phyloP scores from a whole-genome alignment of 805 yeast genomes.

The Kodamaea lidongshanica region DNA sequence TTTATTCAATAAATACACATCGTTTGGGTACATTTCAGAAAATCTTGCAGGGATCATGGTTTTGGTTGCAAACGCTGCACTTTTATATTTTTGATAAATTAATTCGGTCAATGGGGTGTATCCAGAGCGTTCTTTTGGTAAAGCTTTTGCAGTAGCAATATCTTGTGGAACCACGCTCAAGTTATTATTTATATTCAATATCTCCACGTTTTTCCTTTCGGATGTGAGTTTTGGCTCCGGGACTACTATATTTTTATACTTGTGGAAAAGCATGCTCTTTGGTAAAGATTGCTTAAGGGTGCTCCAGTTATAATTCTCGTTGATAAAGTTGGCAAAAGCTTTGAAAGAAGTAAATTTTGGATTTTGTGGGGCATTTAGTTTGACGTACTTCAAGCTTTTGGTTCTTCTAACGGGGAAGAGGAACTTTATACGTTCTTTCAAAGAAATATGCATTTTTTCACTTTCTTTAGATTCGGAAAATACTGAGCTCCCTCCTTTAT shows the following conservation, averaged over 20 bases:
- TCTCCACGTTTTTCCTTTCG: neutral
- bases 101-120: conserved; percentile 14
- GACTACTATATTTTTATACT: conserved; percentile 14
- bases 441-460: conserved; percentile 3
- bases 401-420: conserved; percentile 32
- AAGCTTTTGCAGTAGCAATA: neutral
- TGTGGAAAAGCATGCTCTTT: conserved; percentile 12
- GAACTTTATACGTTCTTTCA: conserved; percentile 12
- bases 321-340: conserved; percentile 12
- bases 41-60: conserved; percentile 21
- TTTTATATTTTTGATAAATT: conserved; percentile 24
- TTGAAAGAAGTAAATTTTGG: conserved; percentile 18
- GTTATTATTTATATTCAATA: neutral
- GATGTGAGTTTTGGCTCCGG: conserved; percentile 10
- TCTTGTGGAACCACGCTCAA: neutral
- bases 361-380: conserved; percentile 8
- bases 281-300: conserved; percentile 5
- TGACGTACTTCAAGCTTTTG: conserved; percentile 27
- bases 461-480: conserved; percentile 1
- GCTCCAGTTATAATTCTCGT: conserved; percentile 3
- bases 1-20: conserved; percentile 15
- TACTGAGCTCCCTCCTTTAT: conserved; percentile 9
- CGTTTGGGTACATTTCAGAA: conserved; percentile 24
- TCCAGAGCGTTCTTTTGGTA: neutral
- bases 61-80: conserved; percentile 19